A percentile compares a stretch with the other conserved stretches of the same genome.
These are phyloP conservation scores for Combretum micranthum DNA, from an alignment of 345 rosid species.

Conservation along the genomic window DNA sequence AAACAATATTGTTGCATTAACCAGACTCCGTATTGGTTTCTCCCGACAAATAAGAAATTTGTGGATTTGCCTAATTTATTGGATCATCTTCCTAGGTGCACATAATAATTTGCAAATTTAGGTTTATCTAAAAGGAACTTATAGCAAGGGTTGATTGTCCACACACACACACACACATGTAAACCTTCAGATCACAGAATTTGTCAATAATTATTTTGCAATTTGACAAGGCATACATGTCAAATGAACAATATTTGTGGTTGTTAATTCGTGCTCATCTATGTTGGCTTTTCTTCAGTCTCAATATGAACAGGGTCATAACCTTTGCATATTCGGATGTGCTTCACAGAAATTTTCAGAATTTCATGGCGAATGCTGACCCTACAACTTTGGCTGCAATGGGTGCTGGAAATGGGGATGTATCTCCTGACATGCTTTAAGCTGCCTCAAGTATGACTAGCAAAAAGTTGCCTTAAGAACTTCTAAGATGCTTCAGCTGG, in stretches of 20 bases:
- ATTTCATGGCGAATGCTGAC: slow-evolving; percentile 67
- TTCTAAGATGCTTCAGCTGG: slow-evolving; percentile 72
- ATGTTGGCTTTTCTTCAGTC: background rate
- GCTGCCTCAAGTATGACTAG: slow-evolving; percentile 78
- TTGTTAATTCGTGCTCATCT: background rate
- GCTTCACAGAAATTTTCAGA: slow-evolving; percentile 59
- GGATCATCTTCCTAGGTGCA: no score
- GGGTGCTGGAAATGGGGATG: slow-evolving; percentile 67
- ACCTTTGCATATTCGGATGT: slow-evolving; percentile 8
- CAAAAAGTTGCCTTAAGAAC: slow-evolving; percentile 87
- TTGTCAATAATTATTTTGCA: no score
- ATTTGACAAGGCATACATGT: no score
- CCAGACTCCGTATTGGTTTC: no score
- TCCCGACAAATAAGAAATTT: no score
- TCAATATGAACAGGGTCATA: background rate
- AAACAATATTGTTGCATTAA: no score
- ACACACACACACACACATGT: no score
- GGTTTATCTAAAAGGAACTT: no score
- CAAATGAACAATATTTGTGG: background rate
- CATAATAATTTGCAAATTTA: no score
- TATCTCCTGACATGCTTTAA: slow-evolving; percentile 77
- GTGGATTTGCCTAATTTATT: no score
- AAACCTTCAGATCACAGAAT: no score
- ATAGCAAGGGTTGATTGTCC: no score
- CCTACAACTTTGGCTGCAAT: slow-evolving; percentile 62